A percentile compares a stretch with the other conserved stretches of the same genome.
Conservation (phyloP, 2,329 filamentous ascomycete genomes). For the Ophiocordyceps robertsii region DNA sequence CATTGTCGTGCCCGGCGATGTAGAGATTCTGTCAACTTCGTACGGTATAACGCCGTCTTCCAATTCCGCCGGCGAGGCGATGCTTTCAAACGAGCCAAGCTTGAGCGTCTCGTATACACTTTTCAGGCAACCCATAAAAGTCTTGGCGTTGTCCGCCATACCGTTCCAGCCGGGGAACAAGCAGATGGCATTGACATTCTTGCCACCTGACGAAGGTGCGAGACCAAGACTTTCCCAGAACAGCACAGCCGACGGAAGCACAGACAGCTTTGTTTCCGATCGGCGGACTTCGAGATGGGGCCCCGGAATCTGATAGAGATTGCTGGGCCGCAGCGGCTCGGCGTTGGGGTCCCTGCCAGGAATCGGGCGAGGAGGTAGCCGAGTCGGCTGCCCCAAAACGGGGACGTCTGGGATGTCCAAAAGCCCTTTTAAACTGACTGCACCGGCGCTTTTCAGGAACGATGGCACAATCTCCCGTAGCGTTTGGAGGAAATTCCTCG, state of each 20-base stretch:
- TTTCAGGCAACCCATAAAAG: constrained; percentile 55
- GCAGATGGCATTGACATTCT: constrained; percentile 58
- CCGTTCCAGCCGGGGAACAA: constrained; percentile 55
- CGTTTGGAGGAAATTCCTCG: constrained; percentile 34
- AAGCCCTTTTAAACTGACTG: constrained; percentile 30
- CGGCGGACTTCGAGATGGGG: constrained; percentile 63
- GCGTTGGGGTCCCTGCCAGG: constrained; percentile 25
- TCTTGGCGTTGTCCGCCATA: constrained; percentile 43
- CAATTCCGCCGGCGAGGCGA: constrained; percentile 25
- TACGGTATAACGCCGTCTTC: constrained; percentile 35
- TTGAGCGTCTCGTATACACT: constrained; percentile 63
- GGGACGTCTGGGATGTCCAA: constrained; percentile 46
- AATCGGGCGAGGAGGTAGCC: constrained; percentile 35
- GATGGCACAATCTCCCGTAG: constrained; percentile 30
- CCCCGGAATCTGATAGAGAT: constrained; percentile 48
- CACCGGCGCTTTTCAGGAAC: constrained; percentile 24
- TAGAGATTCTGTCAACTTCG: constrained; percentile 31
- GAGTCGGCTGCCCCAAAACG: constrained; percentile 34
- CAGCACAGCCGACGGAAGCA: constrained; percentile 58
- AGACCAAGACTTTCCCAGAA: constrained; percentile 79
- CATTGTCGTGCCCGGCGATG: constrained; percentile 24
- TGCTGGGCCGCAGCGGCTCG: constrained; percentile 35
- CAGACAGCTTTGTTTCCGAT: constrained; percentile 54
- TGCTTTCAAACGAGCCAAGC: constrained; percentile 49
- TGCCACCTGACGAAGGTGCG: constrained; percentile 54